A percentile compares a stretch with the other conserved stretches of the same genome.
Evolutionary conservation across 345 rosid genomes (phyloP).

Genomic region (Stellera chamaejasme): DNA sequence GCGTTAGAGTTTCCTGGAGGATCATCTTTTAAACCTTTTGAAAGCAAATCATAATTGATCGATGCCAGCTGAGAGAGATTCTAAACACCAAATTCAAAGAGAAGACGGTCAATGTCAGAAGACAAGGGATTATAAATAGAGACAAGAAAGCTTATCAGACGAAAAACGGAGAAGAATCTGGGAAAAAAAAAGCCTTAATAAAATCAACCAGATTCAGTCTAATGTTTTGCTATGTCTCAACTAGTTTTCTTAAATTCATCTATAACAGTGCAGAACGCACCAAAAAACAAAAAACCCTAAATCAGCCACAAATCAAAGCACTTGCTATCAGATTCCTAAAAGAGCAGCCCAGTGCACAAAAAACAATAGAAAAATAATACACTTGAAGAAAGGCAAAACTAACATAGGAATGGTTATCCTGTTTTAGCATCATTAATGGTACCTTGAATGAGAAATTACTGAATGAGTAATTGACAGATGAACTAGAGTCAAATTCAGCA

Average conservation of each 20-base stretch:
- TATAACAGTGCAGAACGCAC: no score
- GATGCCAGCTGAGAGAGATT: conserved; percentile 97
- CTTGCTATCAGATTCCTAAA: no score
- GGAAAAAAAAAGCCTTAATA: neutral
- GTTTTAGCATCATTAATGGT: conserved; percentile 9
- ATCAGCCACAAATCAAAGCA: no score
- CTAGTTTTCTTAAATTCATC: no score
- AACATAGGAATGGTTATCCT: neutral
- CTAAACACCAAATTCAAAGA: conserved; percentile 31
- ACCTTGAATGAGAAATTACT: conserved; percentile 99
- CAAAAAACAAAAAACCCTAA: no score
- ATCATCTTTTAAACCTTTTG: conserved; percentile 95
- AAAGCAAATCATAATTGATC: conserved; percentile 93
- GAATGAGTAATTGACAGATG: conserved; percentile 80
- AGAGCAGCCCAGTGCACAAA: neutral
- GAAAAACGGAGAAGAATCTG: neutral
- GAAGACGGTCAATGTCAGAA: conserved; percentile 2
- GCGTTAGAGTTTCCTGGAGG: conserved; percentile 36
- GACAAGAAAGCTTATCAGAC: neutral
- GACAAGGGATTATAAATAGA: neutral
- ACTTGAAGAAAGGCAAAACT: neutral
- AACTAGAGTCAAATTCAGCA: conserved; percentile 65
- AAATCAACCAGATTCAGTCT: neutral
- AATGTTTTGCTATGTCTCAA: no score
- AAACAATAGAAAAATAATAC: neutral